Evolutionary conservation across 495 filamentous ascomycete species (phyloP), one percentile per base, ranked within the genome.

Genomic region (Margaritispora aquatica): DNA sequence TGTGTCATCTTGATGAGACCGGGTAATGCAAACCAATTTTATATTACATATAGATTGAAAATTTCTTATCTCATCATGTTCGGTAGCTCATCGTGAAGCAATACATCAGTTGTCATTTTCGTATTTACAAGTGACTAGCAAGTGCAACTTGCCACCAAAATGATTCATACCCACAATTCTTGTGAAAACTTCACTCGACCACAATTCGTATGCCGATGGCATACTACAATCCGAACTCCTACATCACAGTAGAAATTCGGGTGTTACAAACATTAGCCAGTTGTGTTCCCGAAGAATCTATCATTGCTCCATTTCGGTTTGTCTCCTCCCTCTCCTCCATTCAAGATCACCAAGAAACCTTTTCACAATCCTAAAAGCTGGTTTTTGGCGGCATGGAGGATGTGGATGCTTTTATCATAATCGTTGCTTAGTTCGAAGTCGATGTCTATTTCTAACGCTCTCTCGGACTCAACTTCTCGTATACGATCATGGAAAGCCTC

Each of bases 361-460:
- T n/a, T n/a, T n/a, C n/a, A n/a, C n/a, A n/a, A 36, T 29, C 60
- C 60, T 26, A 62, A 21, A 2, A 62, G 24, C 31, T 62, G 60
- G 19, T 34, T 55, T 31, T 60, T 64, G 0, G 54, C 48, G 26
- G 62, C 58, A 11, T 58, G 44, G n/a, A 64, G 26, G 13, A 55
- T 26, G 8, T 54, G 17, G 26, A 64, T 55, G 41, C 50, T 58
- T n/a, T 61, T 27, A 5, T 58, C 38, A 20, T 26, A 63, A 11
- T 52, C 23, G 17, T 49, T 27, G 19, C 55, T 26, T 9, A 46
- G 51, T 9, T 34, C 53, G 17, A 19, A 21, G 9, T 26, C 27
- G 11, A 34, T 17, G 11, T 27, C 31, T 1, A 26, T 23, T 8
- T 57, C 54, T 7, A 48, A 2, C 20, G 51, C 55, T 11, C 56